Evolutionary conservation across 805 yeast genomes (phyloP).

Genomic region (Wickerhamiella domercqiae): DNA sequence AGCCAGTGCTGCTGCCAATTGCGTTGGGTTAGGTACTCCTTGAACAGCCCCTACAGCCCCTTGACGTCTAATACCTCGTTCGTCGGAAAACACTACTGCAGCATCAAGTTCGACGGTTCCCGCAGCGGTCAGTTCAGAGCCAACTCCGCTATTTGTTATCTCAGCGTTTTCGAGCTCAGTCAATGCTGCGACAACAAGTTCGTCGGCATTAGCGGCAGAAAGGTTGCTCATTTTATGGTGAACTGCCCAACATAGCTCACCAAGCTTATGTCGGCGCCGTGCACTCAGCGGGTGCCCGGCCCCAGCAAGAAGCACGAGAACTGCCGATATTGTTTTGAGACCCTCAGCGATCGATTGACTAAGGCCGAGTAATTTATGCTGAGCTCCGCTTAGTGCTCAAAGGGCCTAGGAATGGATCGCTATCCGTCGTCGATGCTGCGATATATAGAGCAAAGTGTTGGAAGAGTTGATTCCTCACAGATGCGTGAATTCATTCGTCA

Average conservation of each 20-base stretch:
- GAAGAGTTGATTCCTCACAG: not conserved
- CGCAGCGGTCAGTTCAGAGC: constrained; percentile 24
- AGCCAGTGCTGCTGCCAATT: constrained; percentile 16
- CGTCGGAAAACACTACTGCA: constrained; percentile 17
- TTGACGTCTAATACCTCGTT: constrained; percentile 6
- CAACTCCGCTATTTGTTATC: constrained; percentile 27
- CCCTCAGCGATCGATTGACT: not conserved
- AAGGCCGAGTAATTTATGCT: not conserved
- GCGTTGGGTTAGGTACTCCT: constrained; percentile 21
- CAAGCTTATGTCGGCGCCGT: not conserved
- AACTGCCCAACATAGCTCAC: not conserved
- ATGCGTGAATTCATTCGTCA: not conserved
- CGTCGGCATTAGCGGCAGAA: not conserved
- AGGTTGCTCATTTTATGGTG: not conserved
- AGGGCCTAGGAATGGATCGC: not conserved
- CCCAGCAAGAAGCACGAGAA: constrained; percentile 1
- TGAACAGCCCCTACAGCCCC: constrained; percentile 24
- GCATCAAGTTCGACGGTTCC: constrained; percentile 30
- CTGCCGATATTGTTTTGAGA: not conserved
- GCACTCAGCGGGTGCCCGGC: not conserved
- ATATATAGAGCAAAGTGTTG: not conserved
- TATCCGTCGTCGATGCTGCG: constrained; percentile 1
- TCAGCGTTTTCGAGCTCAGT: constrained; percentile 23
- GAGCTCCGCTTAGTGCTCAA: not conserved
- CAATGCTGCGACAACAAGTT: constrained; percentile 3